Base-by-base conservation (phyloP, 805 yeast genomes). In the Phaffomyces opuntiae region DNA sequence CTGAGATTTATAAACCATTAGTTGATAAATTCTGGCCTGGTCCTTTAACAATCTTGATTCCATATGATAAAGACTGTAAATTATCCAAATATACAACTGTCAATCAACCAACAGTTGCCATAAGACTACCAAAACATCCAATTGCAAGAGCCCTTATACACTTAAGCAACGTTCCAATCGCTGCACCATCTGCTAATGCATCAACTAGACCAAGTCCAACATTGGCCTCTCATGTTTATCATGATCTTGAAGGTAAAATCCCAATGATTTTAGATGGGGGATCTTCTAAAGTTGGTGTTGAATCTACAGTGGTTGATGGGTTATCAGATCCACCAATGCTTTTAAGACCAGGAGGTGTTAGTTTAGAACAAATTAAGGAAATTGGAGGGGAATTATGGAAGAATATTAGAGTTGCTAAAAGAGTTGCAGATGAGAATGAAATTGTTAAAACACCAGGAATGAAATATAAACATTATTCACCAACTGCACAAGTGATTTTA, bases 111-210 rank as follows among this genome's bases (percentile, higher is more conserved):
- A 93, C 99, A 0, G 87, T 90, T 61, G 99, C 97, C 0, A 95
- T 89, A 1, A 73, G 99, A 49, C 74, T 93, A 61, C 99, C 99
- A 2, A 67, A 75, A 5, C 84, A 91, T 63, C 87, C 91, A 1
- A 77, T 93, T 1, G 98, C 98, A 0, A 70, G 99, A 49, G 96
- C 98, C 0, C 68, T 93, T 39, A 89, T 93, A 44, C 85, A 87
- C 2, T 57, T 86, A 12, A 78, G 95, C 44, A 93, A 89, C 53
- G 76, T 85, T 2, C 98, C 99, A 1, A 65, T 93, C 34, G 99
- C 99, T 1, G 99, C 99, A 0, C 99, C 99, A 0, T 87, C 96
- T 1, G 99, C 99, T 2, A 93, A 93, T 64, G 91, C 96, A 1
- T 88, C 96, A 2, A 93, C 99, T 0, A 70, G 88, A 42, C 99